phyloP scores from a whole-genome alignment of 163 green algal genomes.

The Prototheca wickerhamii region DNA sequence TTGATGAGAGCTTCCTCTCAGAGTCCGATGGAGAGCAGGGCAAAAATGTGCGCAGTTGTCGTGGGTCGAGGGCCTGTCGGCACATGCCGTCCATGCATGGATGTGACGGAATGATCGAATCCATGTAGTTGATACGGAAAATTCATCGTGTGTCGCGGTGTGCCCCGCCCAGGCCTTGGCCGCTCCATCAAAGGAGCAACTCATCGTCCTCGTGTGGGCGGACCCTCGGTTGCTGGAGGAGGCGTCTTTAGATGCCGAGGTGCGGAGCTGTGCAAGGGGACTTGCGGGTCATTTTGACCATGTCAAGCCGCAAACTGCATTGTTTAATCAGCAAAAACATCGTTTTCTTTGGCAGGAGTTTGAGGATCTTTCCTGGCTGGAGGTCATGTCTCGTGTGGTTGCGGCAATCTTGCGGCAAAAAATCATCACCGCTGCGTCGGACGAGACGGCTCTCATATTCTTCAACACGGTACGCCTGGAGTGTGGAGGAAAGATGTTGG shows the following conservation, averaged over 20 bases:
- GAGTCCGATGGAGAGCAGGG: background rate
- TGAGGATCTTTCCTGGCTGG: conserved; percentile 25
- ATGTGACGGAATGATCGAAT: too few relatives aligned
- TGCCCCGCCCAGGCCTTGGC: background rate
- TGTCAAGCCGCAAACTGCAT: background rate
- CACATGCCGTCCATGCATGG: too few relatives aligned
- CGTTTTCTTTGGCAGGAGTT: conserved; percentile 3
- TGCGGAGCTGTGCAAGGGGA: too few relatives aligned
- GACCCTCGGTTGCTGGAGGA: conserved; percentile 20
- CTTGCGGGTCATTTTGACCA: too few relatives aligned
- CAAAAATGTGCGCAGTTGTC: background rate
- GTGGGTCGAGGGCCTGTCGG: too few relatives aligned
- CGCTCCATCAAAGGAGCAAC: conserved; percentile 15
- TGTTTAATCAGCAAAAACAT: background rate
- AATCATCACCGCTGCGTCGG: conserved; percentile 23
- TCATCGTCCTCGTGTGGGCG: conserved; percentile 35
- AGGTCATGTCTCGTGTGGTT: conserved; percentile 21
- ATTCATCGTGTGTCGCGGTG: too few relatives aligned
- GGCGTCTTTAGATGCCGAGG: conserved; percentile 1
- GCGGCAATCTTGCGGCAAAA: conserved; percentile 26
- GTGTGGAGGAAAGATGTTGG: too few relatives aligned
- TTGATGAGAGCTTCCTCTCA: conserved; percentile 1
- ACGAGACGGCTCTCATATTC: conserved; percentile 30
- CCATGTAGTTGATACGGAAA: too few relatives aligned
- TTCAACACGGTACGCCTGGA: conserved; percentile 31